These are phyloP conservation scores for Neocallimastix lanati DNA, from an alignment of 192 early-diverging fungal genomes.

Conservation along the genomic window DNA sequence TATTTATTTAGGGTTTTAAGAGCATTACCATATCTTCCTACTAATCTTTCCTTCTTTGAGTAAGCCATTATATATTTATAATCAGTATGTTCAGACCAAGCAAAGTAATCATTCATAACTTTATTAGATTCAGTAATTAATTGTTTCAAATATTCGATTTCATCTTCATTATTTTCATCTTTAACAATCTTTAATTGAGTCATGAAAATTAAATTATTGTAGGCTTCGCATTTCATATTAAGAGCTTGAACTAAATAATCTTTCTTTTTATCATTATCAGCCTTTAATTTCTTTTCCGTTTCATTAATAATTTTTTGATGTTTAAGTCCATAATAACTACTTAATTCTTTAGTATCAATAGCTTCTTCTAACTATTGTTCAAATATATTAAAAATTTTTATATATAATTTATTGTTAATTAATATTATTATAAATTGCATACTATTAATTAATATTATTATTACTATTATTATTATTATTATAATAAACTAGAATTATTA, in stretches of 20 bases:
- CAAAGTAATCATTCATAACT: not conserved
- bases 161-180: slow-evolving; percentile 18
- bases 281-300: not conserved
- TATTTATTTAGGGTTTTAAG: slow-evolving; percentile 56
- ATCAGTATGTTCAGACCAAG: slow-evolving; percentile 8
- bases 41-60: slow-evolving; percentile 25
- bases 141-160: slow-evolving; percentile 11
- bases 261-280: not conserved
- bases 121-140: not conserved
- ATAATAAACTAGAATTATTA: no score
- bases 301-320: not conserved
- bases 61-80: slow-evolving; percentile 40
- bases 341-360: not conserved
- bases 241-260: not conserved
- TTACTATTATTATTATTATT: no score
- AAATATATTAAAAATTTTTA: no score
- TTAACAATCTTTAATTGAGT: not conserved
- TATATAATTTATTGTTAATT: no score
- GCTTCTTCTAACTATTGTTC: not conserved
- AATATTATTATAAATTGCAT: no score
- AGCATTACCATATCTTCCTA: slow-evolving; percentile 41
- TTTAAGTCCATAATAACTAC: not conserved
- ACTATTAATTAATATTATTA: no score
- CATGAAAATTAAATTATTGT: not conserved
- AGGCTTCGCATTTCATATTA: not conserved